These are phyloP conservation scores for Cercospora brassicicola DNA, from an alignment of 2,329 filamentous ascomycete species.

Conservation along the genomic window DNA sequence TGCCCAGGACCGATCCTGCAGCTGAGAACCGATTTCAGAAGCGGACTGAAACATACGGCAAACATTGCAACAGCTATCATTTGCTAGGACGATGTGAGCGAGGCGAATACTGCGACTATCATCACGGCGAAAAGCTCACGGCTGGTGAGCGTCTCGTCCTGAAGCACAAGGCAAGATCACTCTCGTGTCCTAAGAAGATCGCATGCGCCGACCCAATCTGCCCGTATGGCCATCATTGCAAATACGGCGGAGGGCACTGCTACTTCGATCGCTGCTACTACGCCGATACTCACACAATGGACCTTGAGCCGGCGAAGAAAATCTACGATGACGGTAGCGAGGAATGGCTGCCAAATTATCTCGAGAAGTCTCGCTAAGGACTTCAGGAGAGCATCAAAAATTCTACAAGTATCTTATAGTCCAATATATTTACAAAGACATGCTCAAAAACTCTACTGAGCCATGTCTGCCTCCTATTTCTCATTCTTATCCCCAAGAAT, in stretches of 20 bases:
- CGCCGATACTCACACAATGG: slow-evolving; percentile 39
- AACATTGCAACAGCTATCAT: slow-evolving; percentile 43
- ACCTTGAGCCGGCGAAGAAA: slow-evolving; percentile 31
- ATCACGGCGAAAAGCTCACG: slow-evolving; percentile 44
- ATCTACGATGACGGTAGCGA: slow-evolving; percentile 35
- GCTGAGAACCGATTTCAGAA: slow-evolving; percentile 35
- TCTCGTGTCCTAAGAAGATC: slow-evolving; percentile 40
- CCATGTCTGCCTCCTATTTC: neutral
- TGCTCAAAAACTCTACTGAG: neutral
- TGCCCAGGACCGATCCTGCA: slow-evolving; percentile 36
- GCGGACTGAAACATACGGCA: slow-evolving; percentile 34
- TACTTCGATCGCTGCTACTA: slow-evolving; percentile 45
- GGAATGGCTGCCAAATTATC: slow-evolving; percentile 32
- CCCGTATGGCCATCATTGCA: slow-evolving; percentile 46
- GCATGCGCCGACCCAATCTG: slow-evolving; percentile 34
- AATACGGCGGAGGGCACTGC: slow-evolving; percentile 40
- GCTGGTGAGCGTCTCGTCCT: slow-evolving; percentile 44
- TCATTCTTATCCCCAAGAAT: slow-evolving; percentile 4
- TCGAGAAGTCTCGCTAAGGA: slow-evolving; percentile 24
- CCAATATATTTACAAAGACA: slow-evolving; percentile 1
- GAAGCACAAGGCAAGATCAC: slow-evolving; percentile 45
- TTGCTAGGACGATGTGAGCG: slow-evolving; percentile 42
- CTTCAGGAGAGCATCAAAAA: neutral
- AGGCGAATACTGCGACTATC: slow-evolving; percentile 46
- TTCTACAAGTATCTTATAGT: slow-evolving; percentile 1